A percentile compares a stretch with the other conserved stretches of the same genome.
Conservation (phyloP, 2,329 filamentous ascomycete genomes). For the Fusarium illudens region DNA sequence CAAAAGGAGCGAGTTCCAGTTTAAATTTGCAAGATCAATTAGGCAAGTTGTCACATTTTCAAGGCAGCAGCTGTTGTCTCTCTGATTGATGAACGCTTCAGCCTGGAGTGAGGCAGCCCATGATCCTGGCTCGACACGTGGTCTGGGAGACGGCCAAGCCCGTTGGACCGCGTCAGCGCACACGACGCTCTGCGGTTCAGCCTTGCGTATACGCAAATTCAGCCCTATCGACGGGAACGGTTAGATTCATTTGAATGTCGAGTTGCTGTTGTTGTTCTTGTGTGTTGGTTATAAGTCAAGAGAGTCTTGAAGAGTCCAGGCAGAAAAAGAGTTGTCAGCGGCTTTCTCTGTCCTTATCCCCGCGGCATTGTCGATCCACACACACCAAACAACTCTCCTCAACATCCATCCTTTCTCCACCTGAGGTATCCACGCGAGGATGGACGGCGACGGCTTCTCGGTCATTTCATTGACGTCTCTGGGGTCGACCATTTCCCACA, state of each 20-base stretch:
- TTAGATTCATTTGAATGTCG: too few relatives aligned
- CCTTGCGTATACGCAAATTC: slow-evolving; percentile 20
- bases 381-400: neutral
- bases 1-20: neutral
- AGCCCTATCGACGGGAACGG: slow-evolving; percentile 14
- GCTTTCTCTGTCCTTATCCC: slow-evolving; percentile 10
- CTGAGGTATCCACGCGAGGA: slow-evolving; percentile 14
- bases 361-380: neutral
- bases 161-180: slow-evolving; percentile 28
- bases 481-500: slow-evolving; percentile 45
- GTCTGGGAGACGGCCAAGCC: neutral
- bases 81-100: neutral
- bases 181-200: slow-evolving; percentile 24
- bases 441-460: slow-evolving; percentile 49
- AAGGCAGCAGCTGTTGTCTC: neutral
- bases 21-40: neutral
- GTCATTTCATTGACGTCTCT: slow-evolving; percentile 46
- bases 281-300: neutral
- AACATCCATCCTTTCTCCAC: neutral
- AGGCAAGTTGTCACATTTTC: neutral
- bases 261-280: neutral
- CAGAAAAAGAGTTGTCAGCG: neutral
- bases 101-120: slow-evolving; percentile 17
- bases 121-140: slow-evolving; percentile 7
- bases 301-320: neutral